Evolutionary conservation across 225 moss, liverwort and hornwort genomes (phyloP), one percentile per base, ranked within the genome.

Genomic region (Anthoceros angustus): DNA sequence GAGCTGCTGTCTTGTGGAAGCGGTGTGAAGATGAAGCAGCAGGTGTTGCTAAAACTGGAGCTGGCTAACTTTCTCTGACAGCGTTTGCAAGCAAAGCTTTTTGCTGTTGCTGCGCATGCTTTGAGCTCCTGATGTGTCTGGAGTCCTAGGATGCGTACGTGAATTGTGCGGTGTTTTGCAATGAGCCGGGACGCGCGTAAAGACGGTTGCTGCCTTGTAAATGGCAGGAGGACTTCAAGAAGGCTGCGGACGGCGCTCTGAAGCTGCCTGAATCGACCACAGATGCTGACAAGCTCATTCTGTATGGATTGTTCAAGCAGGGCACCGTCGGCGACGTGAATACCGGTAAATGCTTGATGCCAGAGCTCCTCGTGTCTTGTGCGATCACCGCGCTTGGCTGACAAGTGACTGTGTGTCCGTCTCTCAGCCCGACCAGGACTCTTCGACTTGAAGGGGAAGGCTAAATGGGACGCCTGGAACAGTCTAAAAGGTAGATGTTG

Each of bases 271-370:
- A 72, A 60, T 66, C 68, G 21, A 63, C 74, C 42, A 71, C 74
- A 65, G 62, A 78, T 71, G 74, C 71, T 68, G 74, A 78, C 69
- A 78, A 78, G 74, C 74, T 78, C 20, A 24, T 63, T 41, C 46
- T 78, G 61, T 78, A 78, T 43, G 78, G 78, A 15, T 70, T 78
- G 40, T 74, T 62, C 25, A 74, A 78, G 72, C 40, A 71, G 0
- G 74, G 71, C 12, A 78, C 78, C 23, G 62, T 71, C 39, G 78
- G 74, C 42, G 74, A 78, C 42, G 70, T 69, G 43, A 74, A 71
- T 72, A 72, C 72, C 6, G 60, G 78, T 78, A 15, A 55, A 20
- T 7, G 18, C 1, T 55, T 1, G 23, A 15, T 55, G 7, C 7
- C 14, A 18, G n/a, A 55, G 55, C 55, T 9, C n/a, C 55, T 18